These are phyloP conservation scores for Flaveria linearis DNA, from an alignment of 129 eudicot species.

Conservation along the genomic window DNA sequence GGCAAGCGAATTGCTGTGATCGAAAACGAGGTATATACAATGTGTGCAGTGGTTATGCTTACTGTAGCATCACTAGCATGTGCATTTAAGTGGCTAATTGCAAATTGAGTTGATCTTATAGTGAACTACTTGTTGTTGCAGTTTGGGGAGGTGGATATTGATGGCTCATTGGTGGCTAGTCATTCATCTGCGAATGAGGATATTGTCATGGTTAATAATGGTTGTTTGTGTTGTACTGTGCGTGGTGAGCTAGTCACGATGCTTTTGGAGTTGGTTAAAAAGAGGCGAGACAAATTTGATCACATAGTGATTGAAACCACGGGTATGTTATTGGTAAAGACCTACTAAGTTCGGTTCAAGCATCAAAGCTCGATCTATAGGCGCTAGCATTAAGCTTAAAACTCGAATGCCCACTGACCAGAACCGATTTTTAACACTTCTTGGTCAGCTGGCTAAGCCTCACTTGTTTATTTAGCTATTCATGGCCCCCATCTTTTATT, in stretches of 20 bases:
- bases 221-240: constrained; percentile 92
- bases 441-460: too few species aligned
- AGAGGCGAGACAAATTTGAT: constrained; percentile 83
- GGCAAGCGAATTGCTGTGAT: constrained; percentile 96
- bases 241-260: constrained; percentile 91
- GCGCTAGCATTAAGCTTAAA: background rate
- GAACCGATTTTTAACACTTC: background rate
- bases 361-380: background rate
- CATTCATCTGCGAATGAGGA: constrained; percentile 90
- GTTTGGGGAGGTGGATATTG: constrained; percentile 99
- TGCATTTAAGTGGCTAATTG: background rate
- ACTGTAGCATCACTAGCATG: background rate
- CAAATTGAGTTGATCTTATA: background rate
- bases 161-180: constrained; percentile 89
- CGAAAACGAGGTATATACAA: constrained; percentile 75
- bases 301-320: constrained; percentile 97
- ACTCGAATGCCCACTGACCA: background rate
- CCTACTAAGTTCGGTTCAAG: background rate
- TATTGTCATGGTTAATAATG: constrained; percentile 89
- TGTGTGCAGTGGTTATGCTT: background rate
- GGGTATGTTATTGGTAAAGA: constrained; percentile 42
- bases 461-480: too few species aligned
- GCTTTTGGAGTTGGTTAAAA: constrained; percentile 89
- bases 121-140: constrained; percentile 38
- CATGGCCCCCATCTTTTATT: too few species aligned